Evolutionary conservation across 2,329 filamentous ascomycete genomes (phyloP), one percentile per base, ranked within the genome.

Genomic region (Fusarium incarnatum): DNA sequence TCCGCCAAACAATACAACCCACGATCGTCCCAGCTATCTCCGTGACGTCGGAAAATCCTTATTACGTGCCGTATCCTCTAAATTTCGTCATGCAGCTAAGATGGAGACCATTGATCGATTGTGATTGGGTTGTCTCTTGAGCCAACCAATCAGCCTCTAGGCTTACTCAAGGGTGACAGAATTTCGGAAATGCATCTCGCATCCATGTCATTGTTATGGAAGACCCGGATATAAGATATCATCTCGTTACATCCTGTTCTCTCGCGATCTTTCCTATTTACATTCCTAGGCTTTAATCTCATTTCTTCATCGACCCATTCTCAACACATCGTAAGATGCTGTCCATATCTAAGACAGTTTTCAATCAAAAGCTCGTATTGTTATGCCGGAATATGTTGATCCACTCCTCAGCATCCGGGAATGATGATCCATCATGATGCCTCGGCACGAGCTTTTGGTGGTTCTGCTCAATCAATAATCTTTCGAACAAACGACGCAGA

Each of bases 1-100:
- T 46, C 61, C 59, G n/a, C 71, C 71, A 34, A 27, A 34, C 44
- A 59, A 68, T 64, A 41, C 25, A 56, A 50, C 25, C 27, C 27
- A 53, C 30, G 63, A 37, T 37, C 30, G 30, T 50, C 16, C 28
- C 20, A 23, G 16, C 18, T 25, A 18, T 40, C 22, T 27, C 34
- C 16, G 13, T 16, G 16, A 20, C 18, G 8, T 20, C 37, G 32
- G 32, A 53, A 37, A 53, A 53, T 53, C 2, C 23, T 41, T 41
- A 37, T 53, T 28, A 45, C 55, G 61, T 66, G 44, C 25, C 27
- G 18, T 13, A 2, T 37, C 6, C 2, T 37, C 18, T 12, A 4
- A 0, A 37, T n/a, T 37, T 16, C 9, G 41, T 23, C 41, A 44
- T 22, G 22, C 9, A 12, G 7, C 4, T 4, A 11, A 23, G 11